Base-by-base conservation (phyloP, 208 protist species). In the Leishmania gerbilli region DNA sequence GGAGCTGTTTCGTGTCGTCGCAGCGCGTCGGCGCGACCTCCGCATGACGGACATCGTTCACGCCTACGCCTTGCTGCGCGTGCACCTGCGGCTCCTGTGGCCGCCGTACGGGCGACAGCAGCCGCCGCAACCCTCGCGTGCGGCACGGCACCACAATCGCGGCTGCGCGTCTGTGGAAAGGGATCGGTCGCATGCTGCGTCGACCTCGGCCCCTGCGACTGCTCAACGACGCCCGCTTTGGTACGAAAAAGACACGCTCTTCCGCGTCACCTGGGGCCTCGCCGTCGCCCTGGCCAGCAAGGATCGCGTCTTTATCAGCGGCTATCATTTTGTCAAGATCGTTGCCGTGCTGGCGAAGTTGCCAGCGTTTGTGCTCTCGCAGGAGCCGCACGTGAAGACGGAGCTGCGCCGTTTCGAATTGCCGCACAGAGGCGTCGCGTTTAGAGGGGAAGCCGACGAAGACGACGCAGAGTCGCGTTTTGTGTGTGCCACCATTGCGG, bases 291-390 rank as follows among this genome's bases (percentile, higher is more conserved):
- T 97, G 5, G 79, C 84, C 71, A 77, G 71, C 45, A 85, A 88
- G n/a, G 93, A 97, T 76, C 58, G 51, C 24, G 76, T 72, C 60
- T 93, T 97, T 71, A 79, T 89, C 42, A 97, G 93, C 82, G 74
- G 89, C 55, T 94, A 91, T 79, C 93, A 97, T 77, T 95, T 94
- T 86, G 84, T 93, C 4, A 93, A 95, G 78, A 92, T 97, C 56
- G 78, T 93, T 37, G 76, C 81, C 7, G 90, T 87, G 15, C 69
- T 97, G 31, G 89, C 88, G 34, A 86, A 87, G 45, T 78, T 96
- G 37, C 93, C 93, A 17, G 80, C 79, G 11, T 88, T 88, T 60
- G 72, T 89, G 34, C 83, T 96, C 13, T 79, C 88, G 17, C 85
- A 86, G 40, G 80, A 67, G 45, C 75, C 88, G 15, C 81, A 51